These are phyloP conservation scores for Rasamsonia emersonii DNA, from an alignment of 2,329 filamentous ascomycete genomes.

Conservation along the genomic window DNA sequence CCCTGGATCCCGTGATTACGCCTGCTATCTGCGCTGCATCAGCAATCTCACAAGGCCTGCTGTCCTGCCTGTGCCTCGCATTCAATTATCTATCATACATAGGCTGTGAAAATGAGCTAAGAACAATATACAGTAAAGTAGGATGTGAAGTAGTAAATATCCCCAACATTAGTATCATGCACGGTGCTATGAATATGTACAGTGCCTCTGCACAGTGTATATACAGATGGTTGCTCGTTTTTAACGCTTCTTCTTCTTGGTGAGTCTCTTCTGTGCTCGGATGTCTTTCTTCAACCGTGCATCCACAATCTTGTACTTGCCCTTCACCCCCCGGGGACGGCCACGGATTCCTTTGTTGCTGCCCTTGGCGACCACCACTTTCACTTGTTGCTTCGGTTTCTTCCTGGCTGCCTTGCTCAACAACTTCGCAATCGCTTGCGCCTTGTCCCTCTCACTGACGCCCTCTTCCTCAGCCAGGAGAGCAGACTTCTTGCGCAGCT, in stretches of 20 bases:
- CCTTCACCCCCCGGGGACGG: constrained; percentile 84
- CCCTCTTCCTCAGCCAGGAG: constrained; percentile 80
- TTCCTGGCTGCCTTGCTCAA: constrained; percentile 76
- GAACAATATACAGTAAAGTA: no score
- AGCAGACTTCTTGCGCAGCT: constrained; percentile 94
- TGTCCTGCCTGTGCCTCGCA: no score
- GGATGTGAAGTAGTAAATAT: no score
- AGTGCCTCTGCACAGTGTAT: neutral
- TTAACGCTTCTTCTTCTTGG: constrained; percentile 54
- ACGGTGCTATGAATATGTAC: neutral
- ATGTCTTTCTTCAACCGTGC: constrained; percentile 94
- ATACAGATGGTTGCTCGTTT: neutral
- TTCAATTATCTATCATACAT: no score
- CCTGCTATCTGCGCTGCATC: no score
- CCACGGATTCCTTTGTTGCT: constrained; percentile 78
- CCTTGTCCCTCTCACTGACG: constrained; percentile 94
- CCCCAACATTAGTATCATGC: no score
- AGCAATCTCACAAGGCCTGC: no score
- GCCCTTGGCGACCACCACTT: constrained; percentile 80
- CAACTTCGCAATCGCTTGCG: constrained; percentile 69
- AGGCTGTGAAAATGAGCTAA: no score
- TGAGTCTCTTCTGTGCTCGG: constrained; percentile 69
- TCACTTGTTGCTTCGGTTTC: constrained; percentile 75
- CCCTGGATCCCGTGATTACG: no score
- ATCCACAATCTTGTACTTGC: constrained; percentile 96